Evolutionary conservation across 352 stramenopile genomes (phyloP), one percentile per base, ranked within the genome.

Genomic region (Globisporangium solare): DNA sequence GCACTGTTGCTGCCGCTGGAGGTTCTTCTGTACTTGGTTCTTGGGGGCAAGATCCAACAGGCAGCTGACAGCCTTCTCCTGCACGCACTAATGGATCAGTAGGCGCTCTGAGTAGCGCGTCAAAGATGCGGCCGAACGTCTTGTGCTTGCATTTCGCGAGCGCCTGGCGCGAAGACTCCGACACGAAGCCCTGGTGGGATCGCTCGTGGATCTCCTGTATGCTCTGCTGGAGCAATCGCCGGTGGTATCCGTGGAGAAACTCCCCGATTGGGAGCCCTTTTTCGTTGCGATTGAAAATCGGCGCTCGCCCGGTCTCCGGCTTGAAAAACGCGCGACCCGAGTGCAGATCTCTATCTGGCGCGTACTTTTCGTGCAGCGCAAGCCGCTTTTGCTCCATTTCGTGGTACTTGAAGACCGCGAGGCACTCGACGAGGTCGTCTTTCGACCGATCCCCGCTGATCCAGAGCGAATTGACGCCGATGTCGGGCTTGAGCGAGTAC

Each of bases 401-500:
- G 1, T 87, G 74, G 35, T 82, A 89, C 27, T 83, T 83, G 31
- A 75, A 64, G 18, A 92, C 81, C 6, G 83, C 79, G 11, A 92
- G 74, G 6, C 79, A 73, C 54, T 90, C 66, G 12, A 90, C 79
- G 47, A 92, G 71, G 53, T 83, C 80, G 1, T 67, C 74, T 13
- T 73, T 61, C 12, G 66, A 71, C 14, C 66, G 60, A 22, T 74
- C 59, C 6, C 57, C 47, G 12, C 61, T 67, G 41, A 71, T 65
- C 81, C 81, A 91, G 1, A 89, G 62, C 24, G 77, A 56, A 52
- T 89, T 90, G 11, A 91, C 72, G 14, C 83, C 83, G 52, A 92
- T 91, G 56, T 92, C 68, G 18, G 83, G 83, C 56, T 89, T 89
- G 70, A 91, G 89, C 13, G 83, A 54, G 61, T 83, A 89, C 63